Evolutionary conservation across 495 filamentous ascomycete species (phyloP), one percentile per base, ranked within the genome.

Genomic region (Hypoxylon perforatum): DNA sequence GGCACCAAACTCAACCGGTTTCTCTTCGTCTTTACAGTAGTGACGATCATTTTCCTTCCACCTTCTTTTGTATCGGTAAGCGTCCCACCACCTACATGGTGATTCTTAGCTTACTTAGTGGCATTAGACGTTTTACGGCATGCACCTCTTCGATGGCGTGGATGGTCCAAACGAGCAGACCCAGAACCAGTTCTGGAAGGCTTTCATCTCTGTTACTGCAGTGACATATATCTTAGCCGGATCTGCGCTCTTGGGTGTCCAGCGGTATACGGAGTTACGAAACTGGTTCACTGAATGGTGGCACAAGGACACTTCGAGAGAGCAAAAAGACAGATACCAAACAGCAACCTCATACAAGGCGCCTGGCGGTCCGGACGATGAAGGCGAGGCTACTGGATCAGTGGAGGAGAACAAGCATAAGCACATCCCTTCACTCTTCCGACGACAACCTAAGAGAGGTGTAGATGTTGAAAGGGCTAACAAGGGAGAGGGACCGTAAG

Each of bases 121-220:
- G 14, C 15, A 14, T 6, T 17, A 48, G 18, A 48, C 45, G 2
- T 48, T 48, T 14, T 48, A 48, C 22, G 45, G 22, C 19, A 48
- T 48, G 45, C 45, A 48, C 12, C 19, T 48, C 2, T 48, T 48
- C 22, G 45, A 48, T 28, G 45, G 61, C 4, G n/a, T n/a, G n/a
- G 36, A 39, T 3, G 36, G 36, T 3, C 10, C 11, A 3, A 39
- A 12, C 36, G 15, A 8, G 36, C 36, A 39, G 12, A 39, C 36
- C 4, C 36, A 39, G 36, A 39, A 14, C 3, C 36, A 39, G 36
- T 39, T 39, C 36, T 39, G 36, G 36, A 39, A 3, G 11, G 12
- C 36, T 14, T 6, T 39, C 3, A 14, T 39, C 11, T 39, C 36
- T 14, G 36, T 39, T 14, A 14, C 36, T 39, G 36, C 12, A 8